These are phyloP conservation scores for Earliella scabrosa DNA, from an alignment of 1,284 basidiomycete genomes.

Conservation along the genomic window DNA sequence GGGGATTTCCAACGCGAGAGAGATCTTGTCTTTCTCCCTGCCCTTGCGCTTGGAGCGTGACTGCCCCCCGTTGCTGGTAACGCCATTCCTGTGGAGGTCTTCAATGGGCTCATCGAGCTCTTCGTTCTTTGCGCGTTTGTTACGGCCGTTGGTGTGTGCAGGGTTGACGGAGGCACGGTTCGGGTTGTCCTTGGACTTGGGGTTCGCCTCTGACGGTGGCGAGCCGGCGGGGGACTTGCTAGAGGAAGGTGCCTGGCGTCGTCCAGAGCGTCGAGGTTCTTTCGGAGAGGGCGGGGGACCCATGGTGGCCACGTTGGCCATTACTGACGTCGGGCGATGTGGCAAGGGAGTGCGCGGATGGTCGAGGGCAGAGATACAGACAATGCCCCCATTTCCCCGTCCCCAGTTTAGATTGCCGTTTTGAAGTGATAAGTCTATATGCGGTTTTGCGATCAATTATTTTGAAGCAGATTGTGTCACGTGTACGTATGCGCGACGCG, in stretches of 20 bases:
- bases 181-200: slow-evolving; percentile 43
- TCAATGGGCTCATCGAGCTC: slow-evolving; percentile 68
- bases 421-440: slow-evolving; percentile 18
- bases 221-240: slow-evolving; percentile 76
- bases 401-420: slow-evolving; percentile 18
- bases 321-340: slow-evolving; percentile 22
- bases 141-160: slow-evolving; percentile 46
- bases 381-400: slow-evolving; percentile 27
- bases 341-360: slow-evolving; percentile 22
- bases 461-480: neutral
- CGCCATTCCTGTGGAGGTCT: slow-evolving; percentile 49
- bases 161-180: slow-evolving; percentile 50
- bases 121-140: slow-evolving; percentile 74
- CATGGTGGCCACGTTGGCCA: slow-evolving; percentile 51
- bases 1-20: slow-evolving; percentile 33
- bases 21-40: slow-evolving; percentile 59
- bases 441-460: slow-evolving; percentile 5
- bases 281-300: slow-evolving; percentile 76
- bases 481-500: neutral
- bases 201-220: slow-evolving; percentile 53
- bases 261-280: slow-evolving; percentile 75
- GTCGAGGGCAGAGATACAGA: slow-evolving; percentile 23
- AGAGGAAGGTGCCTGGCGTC: slow-evolving; percentile 69
- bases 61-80: slow-evolving; percentile 46
- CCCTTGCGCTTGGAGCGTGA: slow-evolving; percentile 57